These are phyloP conservation scores for Dactylellina parvicollis DNA, from an alignment of 2,329 filamentous ascomycete genomes.

Conservation along the genomic window DNA sequence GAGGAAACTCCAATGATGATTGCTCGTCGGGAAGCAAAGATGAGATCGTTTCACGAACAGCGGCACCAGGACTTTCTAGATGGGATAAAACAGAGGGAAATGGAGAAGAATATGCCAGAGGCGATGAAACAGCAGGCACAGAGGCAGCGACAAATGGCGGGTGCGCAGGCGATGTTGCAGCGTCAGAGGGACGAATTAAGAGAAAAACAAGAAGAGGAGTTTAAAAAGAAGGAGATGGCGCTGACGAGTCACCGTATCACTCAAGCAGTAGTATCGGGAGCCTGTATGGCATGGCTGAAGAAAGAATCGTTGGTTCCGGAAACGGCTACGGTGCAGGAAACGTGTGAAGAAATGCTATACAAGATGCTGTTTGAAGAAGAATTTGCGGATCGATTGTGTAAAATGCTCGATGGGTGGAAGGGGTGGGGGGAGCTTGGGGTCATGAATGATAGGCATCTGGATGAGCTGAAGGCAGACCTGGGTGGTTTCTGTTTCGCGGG, in stretches of 20 bases:
- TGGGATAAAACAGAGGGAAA: conserved; percentile 62
- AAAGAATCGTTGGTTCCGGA: conserved; percentile 66
- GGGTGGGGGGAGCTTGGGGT: conserved; percentile 68
- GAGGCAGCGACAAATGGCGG: conserved; percentile 61
- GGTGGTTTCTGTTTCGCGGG: conserved; percentile 40
- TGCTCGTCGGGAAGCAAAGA: conserved; percentile 62
- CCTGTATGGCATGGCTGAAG: conserved; percentile 62
- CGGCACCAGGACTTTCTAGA: conserved; percentile 63
- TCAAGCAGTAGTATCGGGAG: conserved; percentile 64
- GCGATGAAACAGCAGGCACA: conserved; percentile 63
- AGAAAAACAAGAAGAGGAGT: conserved; percentile 48
- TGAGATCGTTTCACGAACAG: conserved; percentile 60
- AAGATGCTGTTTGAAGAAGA: conserved; percentile 66
- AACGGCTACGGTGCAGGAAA: conserved; percentile 63
- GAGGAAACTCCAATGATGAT: conserved; percentile 66
- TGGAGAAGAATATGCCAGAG: conserved; percentile 64
- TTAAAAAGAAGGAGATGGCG: conserved; percentile 41
- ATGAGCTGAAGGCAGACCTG: conserved; percentile 41
- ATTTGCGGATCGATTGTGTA: conserved; percentile 62
- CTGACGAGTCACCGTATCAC: conserved; percentile 60
- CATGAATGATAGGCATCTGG: conserved; percentile 61
- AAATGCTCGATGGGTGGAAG: conserved; percentile 67
- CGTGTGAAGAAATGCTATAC: conserved; percentile 65
- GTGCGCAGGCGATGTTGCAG: conserved; percentile 41
- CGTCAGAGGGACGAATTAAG: conserved; percentile 39